A percentile compares a stretch with the other conserved stretches of the same genome.
Conservation (phyloP, 805 yeast genomes). For the Barnettozyma pratensis region DNA sequence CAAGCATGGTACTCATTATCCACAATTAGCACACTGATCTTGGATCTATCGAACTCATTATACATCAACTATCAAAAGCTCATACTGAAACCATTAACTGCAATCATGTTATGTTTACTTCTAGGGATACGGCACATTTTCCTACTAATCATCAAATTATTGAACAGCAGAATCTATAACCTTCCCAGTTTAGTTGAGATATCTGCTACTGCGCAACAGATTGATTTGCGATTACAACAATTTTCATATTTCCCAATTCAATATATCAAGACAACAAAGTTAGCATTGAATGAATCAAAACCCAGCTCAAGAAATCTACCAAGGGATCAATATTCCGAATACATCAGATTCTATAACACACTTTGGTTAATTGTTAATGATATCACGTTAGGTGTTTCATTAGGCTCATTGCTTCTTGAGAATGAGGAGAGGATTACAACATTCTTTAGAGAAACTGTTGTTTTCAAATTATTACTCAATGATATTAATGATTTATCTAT, state of each 20-base stretch:
- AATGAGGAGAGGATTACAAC: slow-evolving; percentile 26
- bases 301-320: slow-evolving; percentile 31
- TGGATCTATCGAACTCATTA: not conserved
- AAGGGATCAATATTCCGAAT: slow-evolving; percentile 49
- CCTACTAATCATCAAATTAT: slow-evolving; percentile 13
- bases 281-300: slow-evolving; percentile 15
- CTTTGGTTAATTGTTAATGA: slow-evolving; percentile 87
- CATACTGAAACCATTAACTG: slow-evolving; percentile 14
- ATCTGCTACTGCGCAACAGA: slow-evolving; percentile 69
- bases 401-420: slow-evolving; percentile 44
- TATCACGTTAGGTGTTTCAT: slow-evolving; percentile 61
- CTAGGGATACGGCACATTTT: slow-evolving; percentile 14
- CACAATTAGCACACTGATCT: not conserved
- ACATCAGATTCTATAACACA: slow-evolving; percentile 77
- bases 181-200: slow-evolving; percentile 31
- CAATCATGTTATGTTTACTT: slow-evolving; percentile 6
- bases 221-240: slow-evolving; percentile 74
- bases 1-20: slow-evolving; percentile 13
- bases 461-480: slow-evolving; percentile 38
- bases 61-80: not conserved
- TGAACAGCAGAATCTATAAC: slow-evolving; percentile 26
- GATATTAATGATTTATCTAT: slow-evolving; percentile 44
- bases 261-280: slow-evolving; percentile 46
- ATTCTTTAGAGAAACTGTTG: slow-evolving; percentile 25
- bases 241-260: slow-evolving; percentile 76